These are phyloP conservation scores for Venturia nashicola DNA, from an alignment of 2,329 filamentous ascomycete species.

Conservation along the genomic window DNA sequence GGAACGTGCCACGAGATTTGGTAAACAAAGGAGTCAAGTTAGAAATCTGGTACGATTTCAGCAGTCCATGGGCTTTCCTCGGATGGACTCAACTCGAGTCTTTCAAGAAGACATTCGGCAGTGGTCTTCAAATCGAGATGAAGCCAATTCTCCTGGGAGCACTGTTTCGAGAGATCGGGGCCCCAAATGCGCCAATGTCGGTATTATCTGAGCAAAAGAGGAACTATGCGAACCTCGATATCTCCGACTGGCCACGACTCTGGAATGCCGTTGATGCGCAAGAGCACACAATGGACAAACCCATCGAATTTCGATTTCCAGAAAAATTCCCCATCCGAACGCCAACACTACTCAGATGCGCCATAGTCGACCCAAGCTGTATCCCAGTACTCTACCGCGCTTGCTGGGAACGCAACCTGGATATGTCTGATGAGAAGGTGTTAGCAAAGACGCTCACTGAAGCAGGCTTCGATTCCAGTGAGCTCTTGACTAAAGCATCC, in stretches of 20 bases:
- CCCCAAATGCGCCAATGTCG: slow-evolving; percentile 19
- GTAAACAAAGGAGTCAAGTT: slow-evolving; percentile 12
- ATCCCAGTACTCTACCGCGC: slow-evolving; percentile 19
- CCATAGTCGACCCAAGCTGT: slow-evolving; percentile 17
- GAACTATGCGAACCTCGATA: slow-evolving; percentile 19
- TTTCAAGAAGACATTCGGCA: slow-evolving; percentile 18
- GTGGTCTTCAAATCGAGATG: slow-evolving; percentile 17
- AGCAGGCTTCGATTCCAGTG: slow-evolving; percentile 18
- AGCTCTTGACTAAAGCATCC: slow-evolving; percentile 18
- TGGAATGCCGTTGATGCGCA: slow-evolving; percentile 22
- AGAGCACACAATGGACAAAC: slow-evolving; percentile 16
- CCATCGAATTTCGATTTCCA: slow-evolving; percentile 20
- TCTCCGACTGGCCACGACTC: slow-evolving; percentile 20
- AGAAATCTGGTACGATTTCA: slow-evolving; percentile 25
- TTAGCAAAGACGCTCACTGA: slow-evolving; percentile 17
- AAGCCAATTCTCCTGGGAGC: slow-evolving; percentile 23
- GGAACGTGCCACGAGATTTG: not conserved
- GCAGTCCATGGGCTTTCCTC: slow-evolving; percentile 22
- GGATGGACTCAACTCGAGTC: slow-evolving; percentile 21
- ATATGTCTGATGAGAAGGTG: slow-evolving; percentile 19
- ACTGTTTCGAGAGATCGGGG: slow-evolving; percentile 24
- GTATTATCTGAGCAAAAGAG: slow-evolving; percentile 18
- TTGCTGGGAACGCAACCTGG: slow-evolving; percentile 21
- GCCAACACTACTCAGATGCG: slow-evolving; percentile 20
- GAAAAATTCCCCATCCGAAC: slow-evolving; percentile 22